Conservation (phyloP, 345 rosid genomes). For the Eucalyptus decipiens region DNA sequence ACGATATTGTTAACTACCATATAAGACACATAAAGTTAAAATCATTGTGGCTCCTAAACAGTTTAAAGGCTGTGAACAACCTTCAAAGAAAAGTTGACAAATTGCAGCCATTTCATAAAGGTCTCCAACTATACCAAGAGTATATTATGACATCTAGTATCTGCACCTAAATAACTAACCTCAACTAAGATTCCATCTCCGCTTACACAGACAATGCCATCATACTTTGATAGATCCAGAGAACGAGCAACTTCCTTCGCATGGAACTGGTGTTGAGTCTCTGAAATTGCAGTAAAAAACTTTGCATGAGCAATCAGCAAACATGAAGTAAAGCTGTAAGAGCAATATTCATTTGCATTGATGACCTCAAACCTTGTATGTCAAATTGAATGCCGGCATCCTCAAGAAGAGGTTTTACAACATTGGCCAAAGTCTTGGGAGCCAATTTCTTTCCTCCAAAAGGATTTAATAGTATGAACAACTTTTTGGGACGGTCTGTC, state of each 20-base stretch:
- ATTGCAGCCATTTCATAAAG: neutral
- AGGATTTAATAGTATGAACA: slow-evolving; percentile 71
- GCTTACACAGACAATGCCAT: slow-evolving; percentile 92
- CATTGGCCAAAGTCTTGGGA: slow-evolving; percentile 42
- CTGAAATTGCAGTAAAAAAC: neutral
- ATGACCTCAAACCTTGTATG: slow-evolving; percentile 42
- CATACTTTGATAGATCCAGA: slow-evolving; percentile 50
- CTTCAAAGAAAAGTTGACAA: neutral
- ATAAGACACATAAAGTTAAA: neutral
- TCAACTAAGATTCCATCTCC: slow-evolving; percentile 96
- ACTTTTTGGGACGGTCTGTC: slow-evolving; percentile 70
- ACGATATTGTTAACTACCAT: neutral
- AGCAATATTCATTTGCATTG: neutral
- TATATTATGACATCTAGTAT: neutral
- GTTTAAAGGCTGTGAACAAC: neutral
- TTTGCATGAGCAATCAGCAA: neutral
- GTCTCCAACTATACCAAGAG: neutral
- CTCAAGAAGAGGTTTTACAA: slow-evolving; percentile 73
- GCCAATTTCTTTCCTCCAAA: slow-evolving; percentile 82
- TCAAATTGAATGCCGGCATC: slow-evolving; percentile 61
- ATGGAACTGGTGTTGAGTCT: slow-evolving; percentile 26
- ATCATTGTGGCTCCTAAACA: neutral
- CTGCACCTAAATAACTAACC: slow-evolving; percentile 29
- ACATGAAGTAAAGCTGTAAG: neutral
- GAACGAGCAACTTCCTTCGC: slow-evolving; percentile 62